Evolutionary conservation across 2,329 filamentous ascomycete genomes (phyloP).

Genomic region (Alternaria solani): DNA sequence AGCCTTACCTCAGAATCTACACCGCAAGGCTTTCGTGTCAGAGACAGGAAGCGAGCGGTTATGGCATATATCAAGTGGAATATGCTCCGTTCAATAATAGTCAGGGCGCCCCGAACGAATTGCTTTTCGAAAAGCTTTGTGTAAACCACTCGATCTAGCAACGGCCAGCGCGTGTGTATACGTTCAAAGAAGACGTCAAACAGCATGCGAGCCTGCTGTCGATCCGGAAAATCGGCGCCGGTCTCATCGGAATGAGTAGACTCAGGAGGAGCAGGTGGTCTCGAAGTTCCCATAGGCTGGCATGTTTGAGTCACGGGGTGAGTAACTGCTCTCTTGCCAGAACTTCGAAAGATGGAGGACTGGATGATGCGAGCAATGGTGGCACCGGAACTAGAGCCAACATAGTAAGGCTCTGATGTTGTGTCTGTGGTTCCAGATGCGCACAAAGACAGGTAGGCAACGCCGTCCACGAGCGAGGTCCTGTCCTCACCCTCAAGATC

Average conservation of each 20-base stretch:
- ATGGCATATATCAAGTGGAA: slow-evolving; percentile 41
- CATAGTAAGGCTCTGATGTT: slow-evolving; percentile 35
- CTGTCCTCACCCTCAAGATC: slow-evolving; percentile 31
- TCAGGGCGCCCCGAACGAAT: slow-evolving; percentile 26
- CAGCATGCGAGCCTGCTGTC: slow-evolving; percentile 26
- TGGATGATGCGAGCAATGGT: slow-evolving; percentile 40
- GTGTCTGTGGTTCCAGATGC: slow-evolving; percentile 38
- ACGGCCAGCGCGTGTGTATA: slow-evolving; percentile 38
- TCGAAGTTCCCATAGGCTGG: background rate
- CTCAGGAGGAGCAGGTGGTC: slow-evolving; percentile 9
- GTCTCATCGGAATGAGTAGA: slow-evolving; percentile 9
- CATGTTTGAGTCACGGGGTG: background rate
- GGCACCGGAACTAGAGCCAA: slow-evolving; percentile 40
- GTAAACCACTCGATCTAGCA: slow-evolving; percentile 35
- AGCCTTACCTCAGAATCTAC: slow-evolving; percentile 32
- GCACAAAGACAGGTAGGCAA: slow-evolving; percentile 39
- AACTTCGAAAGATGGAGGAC: slow-evolving; percentile 32
- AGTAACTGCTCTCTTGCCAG: slow-evolving; percentile 9
- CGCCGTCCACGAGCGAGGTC: slow-evolving; percentile 35
- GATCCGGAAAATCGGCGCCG: slow-evolving; percentile 18
- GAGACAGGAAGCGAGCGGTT: slow-evolving; percentile 33
- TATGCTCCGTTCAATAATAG: slow-evolving; percentile 32
- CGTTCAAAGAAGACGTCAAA: slow-evolving; percentile 39
- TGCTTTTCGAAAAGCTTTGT: slow-evolving; percentile 32
- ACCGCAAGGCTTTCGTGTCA: slow-evolving; percentile 36